Base-by-base conservation (phyloP, 2,329 filamentous ascomycete species). In the Diaporthe sp. region DNA sequence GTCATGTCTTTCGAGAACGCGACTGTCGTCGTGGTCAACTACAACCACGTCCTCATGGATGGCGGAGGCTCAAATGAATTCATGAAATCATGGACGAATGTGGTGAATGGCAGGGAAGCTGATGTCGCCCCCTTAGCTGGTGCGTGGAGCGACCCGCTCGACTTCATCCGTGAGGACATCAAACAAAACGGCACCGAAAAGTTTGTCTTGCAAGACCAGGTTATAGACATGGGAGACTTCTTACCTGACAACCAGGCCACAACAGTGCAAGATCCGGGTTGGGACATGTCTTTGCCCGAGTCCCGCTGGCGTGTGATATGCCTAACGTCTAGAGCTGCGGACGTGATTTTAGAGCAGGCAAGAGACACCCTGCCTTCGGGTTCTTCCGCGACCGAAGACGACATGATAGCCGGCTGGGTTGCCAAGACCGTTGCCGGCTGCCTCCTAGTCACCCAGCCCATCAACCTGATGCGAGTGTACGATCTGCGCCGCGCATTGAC, bases 341-440 rank as follows among this genome's bases (percentile, higher is more conserved):
- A 60, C 17, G 8, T n/a, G 17, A 39, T 60, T 17, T 60, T 39
- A 31, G 37, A n/a, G 31, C 31, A 39, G 19, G 55, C 55, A 34
- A 22, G 19, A 7, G 55, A 37, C 19, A 37, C 17, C 31, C 2
- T 60, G 8, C 55, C 55, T 22, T 9, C 31, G 8, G 55, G 22
- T 13, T 60, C 55, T 12, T 60, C 37, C 31, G 55, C 55, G 8
- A 60, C 55, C 17, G 55, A 60, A 39, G 55, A 60, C 10, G 55
- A 39, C 31, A 60, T 60, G 55, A 60, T 60, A 60, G 17, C 55
- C 19, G 55, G 31, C 55, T 60, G 55, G 55, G 17, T 60, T n/a
- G 55, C 55, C 10, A 60, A 37, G 10, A 60, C 34, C 10, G 31
- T 60, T 19, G 55, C 55, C 15, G 31, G 19, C 17, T 60, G 39